Evolutionary conservation across 192 early-diverging fungal genomes (phyloP).

Genomic region (Podila epigama): DNA sequence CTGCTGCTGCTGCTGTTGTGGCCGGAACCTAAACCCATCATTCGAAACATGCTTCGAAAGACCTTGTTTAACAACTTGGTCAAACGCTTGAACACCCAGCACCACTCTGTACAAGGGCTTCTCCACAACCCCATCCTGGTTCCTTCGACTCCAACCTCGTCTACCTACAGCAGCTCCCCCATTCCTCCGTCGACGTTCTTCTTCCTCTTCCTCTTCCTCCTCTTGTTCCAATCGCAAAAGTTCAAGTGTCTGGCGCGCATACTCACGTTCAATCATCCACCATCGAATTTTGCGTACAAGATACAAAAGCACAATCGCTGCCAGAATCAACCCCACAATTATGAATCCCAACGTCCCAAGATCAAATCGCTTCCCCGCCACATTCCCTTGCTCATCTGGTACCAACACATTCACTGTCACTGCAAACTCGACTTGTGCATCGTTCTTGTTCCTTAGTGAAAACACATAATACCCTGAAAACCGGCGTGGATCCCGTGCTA

Average conservation of each 20-base stretch:
- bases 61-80: background rate
- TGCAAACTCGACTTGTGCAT: background rate
- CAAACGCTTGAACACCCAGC: conserved; percentile 11
- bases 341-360: conserved; percentile 34
- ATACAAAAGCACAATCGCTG: conserved; percentile 7
- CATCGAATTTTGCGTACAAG: conserved; percentile 12
- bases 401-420: conserved; percentile 13
- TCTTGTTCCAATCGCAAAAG: conserved; percentile 22
- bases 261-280: conserved; percentile 6
- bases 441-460: conserved; percentile 21
- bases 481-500: conserved; percentile 29
- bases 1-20: no score
- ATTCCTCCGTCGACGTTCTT: conserved; percentile 9
- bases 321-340: conserved; percentile 29
- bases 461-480: conserved; percentile 50
- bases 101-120: conserved; percentile 37
- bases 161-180: no score
- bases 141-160: background rate
- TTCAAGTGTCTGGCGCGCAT: background rate
- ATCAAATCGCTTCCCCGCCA: background rate
- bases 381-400: background rate
- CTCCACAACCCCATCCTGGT: conserved; percentile 1
- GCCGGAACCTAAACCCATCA: no score
- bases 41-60: no score
- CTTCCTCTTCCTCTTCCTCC: conserved; percentile 27